Base-by-base conservation (phyloP, 257 asterid genomes). In the Plantago major region DNA sequence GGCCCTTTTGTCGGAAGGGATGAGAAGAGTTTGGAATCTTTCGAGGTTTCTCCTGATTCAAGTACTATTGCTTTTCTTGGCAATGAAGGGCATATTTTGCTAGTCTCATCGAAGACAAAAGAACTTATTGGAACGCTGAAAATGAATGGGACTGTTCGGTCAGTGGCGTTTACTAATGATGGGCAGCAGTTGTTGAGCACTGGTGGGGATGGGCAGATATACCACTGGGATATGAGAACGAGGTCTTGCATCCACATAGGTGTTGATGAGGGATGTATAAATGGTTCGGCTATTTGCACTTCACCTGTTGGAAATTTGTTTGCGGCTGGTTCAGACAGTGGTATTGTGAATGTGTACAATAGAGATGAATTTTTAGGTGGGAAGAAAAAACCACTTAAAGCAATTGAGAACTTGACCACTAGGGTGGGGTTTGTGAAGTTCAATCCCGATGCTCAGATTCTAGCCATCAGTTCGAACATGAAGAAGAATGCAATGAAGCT, bases 281-380 rank as follows among this genome's bases (percentile, higher is more conserved):
- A 63, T 9, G 91, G 95, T 30, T 78, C 97, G 2, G 60, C 96
- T 42, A 87, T 89, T 42, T 77, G 88, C 64, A 71, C 87, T 49
- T 75, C 99, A 0, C 86, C 91, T 0, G 46, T 52, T 17, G 96
- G 97, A 12, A 74, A 82, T 62, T 64, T 89, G 51, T 92, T 92
- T 72, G 97, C 99, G n/a, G 90, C 99, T 30, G 99, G 97, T 70
- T 84, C 97, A 16, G 94, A 80, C 62, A 83, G 83, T 49, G 99
- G 99, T 69, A 74, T 84, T 58, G 97, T 89, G 71, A 92, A 92
- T 65, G 51, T 92, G 33, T 92, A 92, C 67, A 74, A 84, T 26
- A 55, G 75, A 18, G 89, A 79, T 0, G 89, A 87, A 22, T 92
- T 89, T 59, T 61, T 86, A 7, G 93, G 93, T 11, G 95, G 91